phyloP scores from a whole-genome alignment of 179 eudicot genomes.

The Beta corolliflora region DNA sequence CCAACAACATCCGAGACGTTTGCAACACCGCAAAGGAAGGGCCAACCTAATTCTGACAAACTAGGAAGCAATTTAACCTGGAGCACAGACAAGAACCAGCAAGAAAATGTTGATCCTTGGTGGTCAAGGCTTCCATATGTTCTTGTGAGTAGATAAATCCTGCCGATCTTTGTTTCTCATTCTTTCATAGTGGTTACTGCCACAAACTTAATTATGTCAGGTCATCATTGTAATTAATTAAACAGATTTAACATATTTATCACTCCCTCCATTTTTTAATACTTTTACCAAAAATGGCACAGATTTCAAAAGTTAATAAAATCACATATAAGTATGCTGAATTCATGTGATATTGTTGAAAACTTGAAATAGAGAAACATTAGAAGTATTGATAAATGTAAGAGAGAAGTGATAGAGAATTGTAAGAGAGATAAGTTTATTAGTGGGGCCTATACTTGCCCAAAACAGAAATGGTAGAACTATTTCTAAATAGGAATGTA shows the following conservation, averaged over 20 bases:
- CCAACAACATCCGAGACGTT: slow-evolving; percentile 22
- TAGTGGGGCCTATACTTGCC: too few relatives aligned
- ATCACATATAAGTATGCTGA: too few relatives aligned
- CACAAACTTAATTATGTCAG: background rate
- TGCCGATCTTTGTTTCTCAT: background rate
- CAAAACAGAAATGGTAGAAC: too few relatives aligned
- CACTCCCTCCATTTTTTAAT: background rate
- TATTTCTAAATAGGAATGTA: too few relatives aligned
- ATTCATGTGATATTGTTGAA: too few relatives aligned
- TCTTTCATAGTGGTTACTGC: background rate
- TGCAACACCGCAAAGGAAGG: slow-evolving; percentile 14
- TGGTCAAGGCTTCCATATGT: slow-evolving; percentile 89
- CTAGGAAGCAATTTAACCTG: slow-evolving; percentile 30
- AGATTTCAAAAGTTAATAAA: too few relatives aligned
- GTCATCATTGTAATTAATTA: background rate
- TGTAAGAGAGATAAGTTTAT: too few relatives aligned
- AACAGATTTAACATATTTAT: background rate
- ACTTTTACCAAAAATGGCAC: too few relatives aligned
- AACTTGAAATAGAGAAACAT: too few relatives aligned
- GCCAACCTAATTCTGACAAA: slow-evolving; percentile 23
- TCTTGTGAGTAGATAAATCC: slow-evolving; percentile 52
- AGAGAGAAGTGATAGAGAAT: too few relatives aligned
- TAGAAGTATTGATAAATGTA: too few relatives aligned
- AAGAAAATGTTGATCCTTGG: slow-evolving; percentile 47
- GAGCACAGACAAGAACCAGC: slow-evolving; percentile 19